Conservation (phyloP, 164 flowering plant genomes). For the Euptelea pleiosperma region DNA sequence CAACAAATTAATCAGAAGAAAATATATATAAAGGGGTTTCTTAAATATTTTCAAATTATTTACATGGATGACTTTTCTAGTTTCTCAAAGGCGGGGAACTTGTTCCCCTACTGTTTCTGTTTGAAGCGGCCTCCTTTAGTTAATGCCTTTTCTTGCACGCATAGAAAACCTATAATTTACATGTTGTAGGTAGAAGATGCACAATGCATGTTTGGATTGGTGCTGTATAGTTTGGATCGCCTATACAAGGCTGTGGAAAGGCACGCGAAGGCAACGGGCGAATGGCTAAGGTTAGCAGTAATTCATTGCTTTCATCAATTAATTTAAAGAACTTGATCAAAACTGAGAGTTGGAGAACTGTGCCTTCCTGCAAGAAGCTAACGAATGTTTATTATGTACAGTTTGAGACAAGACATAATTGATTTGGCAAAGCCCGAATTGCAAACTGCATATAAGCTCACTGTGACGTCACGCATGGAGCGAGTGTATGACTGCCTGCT, state of each 20-base stretch:
- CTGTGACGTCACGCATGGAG: slow-evolving; percentile 62
- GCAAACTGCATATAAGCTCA: slow-evolving; percentile 53
- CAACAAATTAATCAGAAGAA: too few species aligned
- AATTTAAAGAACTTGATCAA: neutral
- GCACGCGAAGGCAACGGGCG: slow-evolving; percentile 84
- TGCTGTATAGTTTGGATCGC: slow-evolving; percentile 66
- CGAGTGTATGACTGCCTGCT: slow-evolving; percentile 79
- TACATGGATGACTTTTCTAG: too few species aligned
- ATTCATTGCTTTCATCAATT: neutral
- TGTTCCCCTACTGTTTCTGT: too few species aligned
- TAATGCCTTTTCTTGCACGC: neutral
- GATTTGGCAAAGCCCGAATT: slow-evolving; percentile 70
- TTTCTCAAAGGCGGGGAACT: too few species aligned
- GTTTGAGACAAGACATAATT: slow-evolving; percentile 76
- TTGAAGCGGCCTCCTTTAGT: neutral
- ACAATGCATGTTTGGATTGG: slow-evolving; percentile 64
- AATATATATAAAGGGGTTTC: too few species aligned
- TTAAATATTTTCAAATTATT: too few species aligned
- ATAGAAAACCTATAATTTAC: neutral
- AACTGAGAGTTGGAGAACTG: neutral
- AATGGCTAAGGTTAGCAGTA: slow-evolving; percentile 78
- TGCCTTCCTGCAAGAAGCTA: too few species aligned
- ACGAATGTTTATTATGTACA: slow-evolving; percentile 27
- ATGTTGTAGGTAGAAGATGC: slow-evolving; percentile 70
- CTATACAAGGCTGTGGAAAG: slow-evolving; percentile 68